Evolutionary conservation across 2,329 filamentous ascomycete genomes (phyloP).

Genomic region (Hymenoscyphus occultus): DNA sequence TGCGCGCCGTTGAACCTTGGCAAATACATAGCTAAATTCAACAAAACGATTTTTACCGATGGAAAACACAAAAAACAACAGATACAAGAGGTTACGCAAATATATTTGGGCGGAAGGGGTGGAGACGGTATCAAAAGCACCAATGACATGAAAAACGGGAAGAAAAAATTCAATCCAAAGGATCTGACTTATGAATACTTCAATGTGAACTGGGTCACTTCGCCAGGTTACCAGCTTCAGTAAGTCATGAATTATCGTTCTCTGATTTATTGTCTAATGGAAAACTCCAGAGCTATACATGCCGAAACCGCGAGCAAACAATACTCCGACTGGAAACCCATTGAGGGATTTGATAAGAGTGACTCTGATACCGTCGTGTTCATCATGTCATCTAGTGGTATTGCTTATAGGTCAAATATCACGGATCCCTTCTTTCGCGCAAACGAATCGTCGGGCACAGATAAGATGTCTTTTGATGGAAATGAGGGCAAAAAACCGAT

Average conservation of each 20-base stretch:
- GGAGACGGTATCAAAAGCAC: background rate
- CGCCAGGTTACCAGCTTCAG: conserved; percentile 4
- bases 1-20: background rate
- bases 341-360: background rate
- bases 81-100: background rate
- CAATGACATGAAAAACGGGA: background rate
- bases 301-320: background rate
- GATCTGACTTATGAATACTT: conserved; percentile 1
- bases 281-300: background rate
- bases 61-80: too few species aligned
- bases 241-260: background rate
- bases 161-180: background rate
- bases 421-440: conserved; percentile 4
- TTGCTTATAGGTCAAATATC: background rate
- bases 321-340: background rate
- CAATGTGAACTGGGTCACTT: background rate
- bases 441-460: background rate
- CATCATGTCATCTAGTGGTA: conserved; percentile 1
- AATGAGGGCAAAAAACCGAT: too few species aligned
- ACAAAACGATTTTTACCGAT: background rate
- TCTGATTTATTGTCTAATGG: background rate
- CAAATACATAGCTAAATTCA: background rate
- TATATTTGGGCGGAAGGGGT: background rate
- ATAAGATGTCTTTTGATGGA: background rate
- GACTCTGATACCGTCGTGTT: conserved; percentile 1